Conservation (phyloP, 371 early-diverging fungal species). For the Mucor plumbeus region DNA sequence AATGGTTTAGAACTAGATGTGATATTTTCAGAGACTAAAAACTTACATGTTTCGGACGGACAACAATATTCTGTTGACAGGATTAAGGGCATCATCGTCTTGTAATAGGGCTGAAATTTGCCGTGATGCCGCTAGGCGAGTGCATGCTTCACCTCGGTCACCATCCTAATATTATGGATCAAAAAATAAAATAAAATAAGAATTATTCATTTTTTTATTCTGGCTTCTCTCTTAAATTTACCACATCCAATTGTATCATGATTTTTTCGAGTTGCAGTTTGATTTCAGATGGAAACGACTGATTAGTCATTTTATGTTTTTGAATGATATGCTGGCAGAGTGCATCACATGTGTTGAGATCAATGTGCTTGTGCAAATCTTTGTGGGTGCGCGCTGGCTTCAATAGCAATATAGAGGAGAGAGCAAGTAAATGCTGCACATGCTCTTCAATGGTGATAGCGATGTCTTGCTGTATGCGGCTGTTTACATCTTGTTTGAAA, state of each 20-base stretch:
- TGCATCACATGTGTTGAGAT: constrained; percentile 14
- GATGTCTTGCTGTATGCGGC: too few species aligned
- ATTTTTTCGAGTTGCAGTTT: too few species aligned
- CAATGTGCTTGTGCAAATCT: constrained; percentile 16
- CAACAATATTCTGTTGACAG: constrained; percentile 28
- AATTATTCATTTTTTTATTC: constrained; percentile 21
- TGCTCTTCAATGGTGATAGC: neutral
- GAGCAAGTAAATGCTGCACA: neutral
- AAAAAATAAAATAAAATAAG: constrained; percentile 20
- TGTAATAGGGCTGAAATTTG: constrained; percentile 26
- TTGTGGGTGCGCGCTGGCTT: constrained; percentile 16
- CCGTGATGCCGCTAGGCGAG: constrained; percentile 21
- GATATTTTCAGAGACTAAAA: constrained; percentile 17
- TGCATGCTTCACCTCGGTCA: constrained; percentile 23
- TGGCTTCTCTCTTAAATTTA: constrained; percentile 18
- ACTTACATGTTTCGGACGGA: constrained; percentile 28
- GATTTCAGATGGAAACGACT: too few species aligned
- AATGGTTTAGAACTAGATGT: constrained; percentile 18
- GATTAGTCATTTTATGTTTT: too few species aligned
- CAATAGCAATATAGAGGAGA: neutral
- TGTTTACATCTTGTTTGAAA: too few species aligned
- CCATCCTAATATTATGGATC: constrained; percentile 14
- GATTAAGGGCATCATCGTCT: constrained; percentile 17
- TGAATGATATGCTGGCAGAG: neutral
- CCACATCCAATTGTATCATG: neutral